phyloP scores from a whole-genome alignment of 2,329 filamentous ascomycete genomes.

The Arthroderma uncinatum region DNA sequence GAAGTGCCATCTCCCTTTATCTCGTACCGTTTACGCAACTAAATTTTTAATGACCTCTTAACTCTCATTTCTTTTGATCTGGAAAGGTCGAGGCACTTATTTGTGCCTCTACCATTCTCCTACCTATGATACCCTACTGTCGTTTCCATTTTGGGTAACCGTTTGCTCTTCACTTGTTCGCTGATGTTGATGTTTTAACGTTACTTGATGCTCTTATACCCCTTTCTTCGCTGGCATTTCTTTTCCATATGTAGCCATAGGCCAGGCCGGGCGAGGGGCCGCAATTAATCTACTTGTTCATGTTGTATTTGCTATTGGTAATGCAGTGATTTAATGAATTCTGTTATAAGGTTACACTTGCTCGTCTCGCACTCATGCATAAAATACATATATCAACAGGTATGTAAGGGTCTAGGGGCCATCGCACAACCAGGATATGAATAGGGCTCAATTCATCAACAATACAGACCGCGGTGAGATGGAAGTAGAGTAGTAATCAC shows the following conservation, averaged over 20 bases:
- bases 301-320: not conserved
- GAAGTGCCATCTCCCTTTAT: not conserved
- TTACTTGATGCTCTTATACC: not conserved
- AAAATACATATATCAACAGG: not conserved
- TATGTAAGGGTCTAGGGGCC: not conserved
- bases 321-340: not conserved
- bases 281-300: not conserved
- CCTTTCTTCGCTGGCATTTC: not conserved
- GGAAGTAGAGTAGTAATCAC: not conserved
- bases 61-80: not conserved
- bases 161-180: too few relatives aligned
- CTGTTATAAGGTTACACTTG: not conserved
- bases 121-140: not conserved
- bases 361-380: not conserved
- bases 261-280: not conserved
- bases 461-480: not conserved
- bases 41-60: not conserved
- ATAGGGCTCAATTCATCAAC: not conserved
- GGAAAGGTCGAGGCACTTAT: too few relatives aligned
- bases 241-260: not conserved
- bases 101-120: too few relatives aligned
- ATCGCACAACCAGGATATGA: not conserved
- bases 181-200: not conserved
- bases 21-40: not conserved
- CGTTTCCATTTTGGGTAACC: not conserved